Conservation (phyloP, 164 flowering plant genomes). For the Vitis vinifera region DNA sequence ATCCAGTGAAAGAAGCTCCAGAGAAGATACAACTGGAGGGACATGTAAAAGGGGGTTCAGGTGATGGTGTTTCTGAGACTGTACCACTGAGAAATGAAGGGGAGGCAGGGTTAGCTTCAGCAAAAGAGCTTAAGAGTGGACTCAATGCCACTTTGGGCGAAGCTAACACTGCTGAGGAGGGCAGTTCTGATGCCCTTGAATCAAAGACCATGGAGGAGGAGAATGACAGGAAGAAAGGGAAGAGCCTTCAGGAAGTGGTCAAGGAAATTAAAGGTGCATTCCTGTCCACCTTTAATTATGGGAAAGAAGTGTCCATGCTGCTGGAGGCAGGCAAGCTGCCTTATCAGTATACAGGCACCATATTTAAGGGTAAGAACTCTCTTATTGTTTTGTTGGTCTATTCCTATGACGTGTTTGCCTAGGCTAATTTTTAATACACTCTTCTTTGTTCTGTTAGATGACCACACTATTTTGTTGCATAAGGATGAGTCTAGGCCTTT, state of each 20-base stretch:
- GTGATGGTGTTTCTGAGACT: background rate
- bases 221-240: no score
- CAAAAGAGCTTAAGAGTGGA: background rate
- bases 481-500: no score
- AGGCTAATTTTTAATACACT: no score
- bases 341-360: slow-evolving; percentile 4
- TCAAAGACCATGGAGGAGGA: no score
- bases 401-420: no score
- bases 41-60: background rate
- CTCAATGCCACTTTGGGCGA: no score
- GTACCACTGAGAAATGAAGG: no score
- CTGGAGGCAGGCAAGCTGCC: slow-evolving; percentile 17
- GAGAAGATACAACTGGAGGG: background rate
- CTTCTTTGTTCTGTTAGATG: no score
- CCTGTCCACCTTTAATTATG: slow-evolving; percentile 6
- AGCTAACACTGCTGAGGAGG: no score
- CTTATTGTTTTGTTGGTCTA: no score
- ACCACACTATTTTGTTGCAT: no score
- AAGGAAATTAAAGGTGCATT: slow-evolving; percentile 6
- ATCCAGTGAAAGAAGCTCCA: background rate
- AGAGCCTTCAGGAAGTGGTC: background rate
- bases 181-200: no score
- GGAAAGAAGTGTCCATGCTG: slow-evolving; percentile 14
- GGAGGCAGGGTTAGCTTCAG: background rate
- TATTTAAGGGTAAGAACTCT: background rate